Conservation (phyloP, 495 filamentous ascomycete species). For the Xylaria curta region DNA sequence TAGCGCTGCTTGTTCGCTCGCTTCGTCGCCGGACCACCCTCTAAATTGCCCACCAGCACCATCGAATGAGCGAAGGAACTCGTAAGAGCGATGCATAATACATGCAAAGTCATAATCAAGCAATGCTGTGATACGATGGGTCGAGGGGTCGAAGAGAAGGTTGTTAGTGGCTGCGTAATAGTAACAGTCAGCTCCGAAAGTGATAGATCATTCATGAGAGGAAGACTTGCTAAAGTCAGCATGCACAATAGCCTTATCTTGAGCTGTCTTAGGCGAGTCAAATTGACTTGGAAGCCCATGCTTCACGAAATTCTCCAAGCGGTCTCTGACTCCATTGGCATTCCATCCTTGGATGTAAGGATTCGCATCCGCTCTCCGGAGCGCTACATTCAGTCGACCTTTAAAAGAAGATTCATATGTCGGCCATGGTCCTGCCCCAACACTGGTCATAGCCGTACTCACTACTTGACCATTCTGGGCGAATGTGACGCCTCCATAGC, state of each 20-base stretch:
- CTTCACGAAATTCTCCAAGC: slow-evolving; percentile 30
- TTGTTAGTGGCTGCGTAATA: slow-evolving; percentile 29
- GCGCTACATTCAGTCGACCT: slow-evolving; percentile 27
- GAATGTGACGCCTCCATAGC: slow-evolving; percentile 37
- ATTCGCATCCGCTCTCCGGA: slow-evolving; percentile 30
- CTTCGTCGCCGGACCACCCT: slow-evolving; percentile 23
- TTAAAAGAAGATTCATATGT: slow-evolving; percentile 30
- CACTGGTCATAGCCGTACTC: slow-evolving; percentile 36
- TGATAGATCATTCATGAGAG: background rate
- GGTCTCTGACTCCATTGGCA: slow-evolving; percentile 31
- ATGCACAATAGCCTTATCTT: slow-evolving; percentile 6
- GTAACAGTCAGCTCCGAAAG: slow-evolving; percentile 21
- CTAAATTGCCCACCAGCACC: slow-evolving; percentile 27
- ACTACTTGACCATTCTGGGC: slow-evolving; percentile 30
- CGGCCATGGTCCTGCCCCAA: slow-evolving; percentile 28
- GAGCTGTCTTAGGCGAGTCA: background rate
- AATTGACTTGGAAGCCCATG: slow-evolving; percentile 25
- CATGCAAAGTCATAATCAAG: slow-evolving; percentile 41
- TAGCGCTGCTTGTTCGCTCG: slow-evolving; percentile 21
- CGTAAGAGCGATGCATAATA: slow-evolving; percentile 40
- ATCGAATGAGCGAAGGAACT: slow-evolving; percentile 38
- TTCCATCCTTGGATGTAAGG: slow-evolving; percentile 35
- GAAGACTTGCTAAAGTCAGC: slow-evolving; percentile 10
- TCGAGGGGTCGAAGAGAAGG: slow-evolving; percentile 36
- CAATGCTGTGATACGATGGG: slow-evolving; percentile 37